These are phyloP conservation scores for Mortierella sp. DNA, from an alignment of 371 early-diverging fungal genomes.

Conservation along the genomic window DNA sequence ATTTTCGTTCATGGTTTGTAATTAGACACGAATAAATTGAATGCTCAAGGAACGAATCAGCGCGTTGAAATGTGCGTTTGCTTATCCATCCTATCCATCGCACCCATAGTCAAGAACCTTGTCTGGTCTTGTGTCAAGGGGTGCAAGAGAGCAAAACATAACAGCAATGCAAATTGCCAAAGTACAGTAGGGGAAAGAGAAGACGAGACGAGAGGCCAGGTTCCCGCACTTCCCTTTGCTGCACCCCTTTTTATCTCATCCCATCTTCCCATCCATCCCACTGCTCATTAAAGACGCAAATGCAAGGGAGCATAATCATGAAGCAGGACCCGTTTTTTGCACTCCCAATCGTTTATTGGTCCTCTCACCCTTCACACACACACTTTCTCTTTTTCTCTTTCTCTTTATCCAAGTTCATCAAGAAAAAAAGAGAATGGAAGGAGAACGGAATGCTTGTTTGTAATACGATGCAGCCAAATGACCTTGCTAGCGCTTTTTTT, in stretches of 20 bases:
- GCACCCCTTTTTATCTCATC: background rate
- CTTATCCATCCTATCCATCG: no score
- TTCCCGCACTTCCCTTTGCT: background rate
- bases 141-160: background rate
- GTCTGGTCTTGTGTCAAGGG: no score
- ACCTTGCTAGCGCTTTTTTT: background rate
- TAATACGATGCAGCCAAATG: background rate
- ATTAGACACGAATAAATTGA: no score
- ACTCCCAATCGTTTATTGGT: background rate
- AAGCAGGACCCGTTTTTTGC: background rate
- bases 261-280: background rate
- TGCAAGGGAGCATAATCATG: background rate
- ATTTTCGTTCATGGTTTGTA: no score
- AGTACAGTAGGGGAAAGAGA: background rate
- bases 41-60: no score
- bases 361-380: background rate
- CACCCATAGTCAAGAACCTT: no score
- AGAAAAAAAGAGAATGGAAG: background rate
- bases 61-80: no score
- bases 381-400: background rate
- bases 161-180: background rate
- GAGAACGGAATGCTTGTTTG: background rate
- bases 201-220: background rate
- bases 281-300: background rate
- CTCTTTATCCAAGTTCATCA: background rate